phyloP scores from a whole-genome alignment of 768 basidiomycete species.

The Termitomyces sp. region DNA sequence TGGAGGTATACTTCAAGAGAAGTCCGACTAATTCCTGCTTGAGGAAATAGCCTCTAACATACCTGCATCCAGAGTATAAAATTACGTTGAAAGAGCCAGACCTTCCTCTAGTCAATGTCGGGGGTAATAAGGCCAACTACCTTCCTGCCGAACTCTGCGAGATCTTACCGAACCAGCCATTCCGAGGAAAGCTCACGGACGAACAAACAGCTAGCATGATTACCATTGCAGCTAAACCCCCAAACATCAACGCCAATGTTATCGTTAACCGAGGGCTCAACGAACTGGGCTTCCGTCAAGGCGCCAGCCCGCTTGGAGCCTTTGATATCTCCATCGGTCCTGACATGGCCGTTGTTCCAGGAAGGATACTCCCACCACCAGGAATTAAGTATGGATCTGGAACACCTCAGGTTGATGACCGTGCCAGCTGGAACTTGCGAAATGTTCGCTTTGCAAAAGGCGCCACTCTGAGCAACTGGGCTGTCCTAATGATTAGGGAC shows the following conservation, averaged over 20 bases:
- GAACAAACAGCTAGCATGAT: constrained; percentile 75
- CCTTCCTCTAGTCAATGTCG: constrained; percentile 55
- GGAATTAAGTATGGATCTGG: constrained; percentile 51
- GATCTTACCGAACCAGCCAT: constrained; percentile 64
- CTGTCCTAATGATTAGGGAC: constrained; percentile 63
- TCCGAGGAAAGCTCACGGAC: constrained; percentile 61
- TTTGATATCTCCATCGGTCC: constrained; percentile 57
- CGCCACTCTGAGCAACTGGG: constrained; percentile 54
- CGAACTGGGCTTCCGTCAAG: constrained; percentile 49
- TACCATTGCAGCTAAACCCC: constrained; percentile 59
- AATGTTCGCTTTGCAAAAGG: constrained; percentile 59
- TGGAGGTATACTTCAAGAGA: constrained; percentile 59
- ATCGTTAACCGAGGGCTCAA: constrained; percentile 61
- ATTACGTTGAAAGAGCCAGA: constrained; percentile 44
- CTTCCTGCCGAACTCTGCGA: constrained; percentile 73
- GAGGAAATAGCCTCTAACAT: constrained; percentile 14
- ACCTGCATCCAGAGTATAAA: constrained; percentile 46
- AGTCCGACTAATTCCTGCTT: constrained; percentile 46
- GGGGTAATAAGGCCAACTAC: constrained; percentile 37
- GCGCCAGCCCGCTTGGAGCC: constrained; percentile 34
- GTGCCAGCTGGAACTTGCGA: constrained; percentile 77
- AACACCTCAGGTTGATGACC: constrained; percentile 40
- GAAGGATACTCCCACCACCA: constrained; percentile 60
- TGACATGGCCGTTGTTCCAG: constrained; percentile 69
- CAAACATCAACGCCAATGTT: constrained; percentile 56